Percentiles rank a stretch among this genome's conserved stretches.
phyloP scores from a whole-genome alignment of 129 eudicot genomes.

The Escallonia herrerae region DNA sequence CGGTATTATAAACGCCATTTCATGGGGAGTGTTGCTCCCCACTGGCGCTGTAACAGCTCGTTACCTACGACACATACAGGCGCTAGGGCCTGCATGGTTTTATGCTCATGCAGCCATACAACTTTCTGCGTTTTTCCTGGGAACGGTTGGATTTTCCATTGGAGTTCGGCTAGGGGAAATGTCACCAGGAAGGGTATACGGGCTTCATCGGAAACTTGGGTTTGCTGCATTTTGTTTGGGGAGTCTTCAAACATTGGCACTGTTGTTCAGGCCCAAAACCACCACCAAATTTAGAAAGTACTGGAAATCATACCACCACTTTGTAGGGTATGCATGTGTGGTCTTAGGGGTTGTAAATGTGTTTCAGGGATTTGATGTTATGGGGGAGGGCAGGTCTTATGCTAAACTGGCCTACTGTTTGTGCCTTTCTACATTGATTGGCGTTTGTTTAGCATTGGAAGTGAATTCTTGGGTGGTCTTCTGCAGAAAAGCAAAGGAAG shows the following conservation, averaged over 20 bases:
- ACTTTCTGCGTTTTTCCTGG: slow-evolving; percentile 48
- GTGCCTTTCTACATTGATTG: slow-evolving; percentile 63
- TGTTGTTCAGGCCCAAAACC: slow-evolving; percentile 80
- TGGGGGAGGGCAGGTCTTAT: slow-evolving; percentile 66
- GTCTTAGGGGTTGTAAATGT: slow-evolving; percentile 83
- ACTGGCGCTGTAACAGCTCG: slow-evolving; percentile 64
- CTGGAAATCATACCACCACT: slow-evolving; percentile 98
- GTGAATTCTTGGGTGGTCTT: slow-evolving; percentile 93
- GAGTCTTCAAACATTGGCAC: slow-evolving; percentile 75
- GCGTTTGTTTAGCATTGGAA: slow-evolving; percentile 74
- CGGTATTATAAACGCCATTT: slow-evolving; percentile 55
- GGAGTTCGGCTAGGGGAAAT: slow-evolving; percentile 70
- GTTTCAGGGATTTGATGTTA: slow-evolving; percentile 84
- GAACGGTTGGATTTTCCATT: slow-evolving; percentile 64
- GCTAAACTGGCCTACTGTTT: slow-evolving; percentile 66
- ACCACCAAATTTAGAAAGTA: slow-evolving; percentile 79
- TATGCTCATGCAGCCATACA: slow-evolving; percentile 86
- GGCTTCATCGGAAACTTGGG: slow-evolving; percentile 78
- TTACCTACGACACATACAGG: slow-evolving; percentile 61
- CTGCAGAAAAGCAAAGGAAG: slow-evolving; percentile 80
- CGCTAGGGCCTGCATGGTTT: slow-evolving; percentile 79
- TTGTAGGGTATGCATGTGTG: slow-evolving; percentile 93
- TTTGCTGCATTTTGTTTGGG: slow-evolving; percentile 68
- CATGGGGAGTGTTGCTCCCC: slow-evolving; percentile 88
- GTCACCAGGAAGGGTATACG: slow-evolving; percentile 62